These are phyloP conservation scores for Flaveria sonorensis DNA, from an alignment of 129 eudicot genomes.

Conservation along the genomic window DNA sequence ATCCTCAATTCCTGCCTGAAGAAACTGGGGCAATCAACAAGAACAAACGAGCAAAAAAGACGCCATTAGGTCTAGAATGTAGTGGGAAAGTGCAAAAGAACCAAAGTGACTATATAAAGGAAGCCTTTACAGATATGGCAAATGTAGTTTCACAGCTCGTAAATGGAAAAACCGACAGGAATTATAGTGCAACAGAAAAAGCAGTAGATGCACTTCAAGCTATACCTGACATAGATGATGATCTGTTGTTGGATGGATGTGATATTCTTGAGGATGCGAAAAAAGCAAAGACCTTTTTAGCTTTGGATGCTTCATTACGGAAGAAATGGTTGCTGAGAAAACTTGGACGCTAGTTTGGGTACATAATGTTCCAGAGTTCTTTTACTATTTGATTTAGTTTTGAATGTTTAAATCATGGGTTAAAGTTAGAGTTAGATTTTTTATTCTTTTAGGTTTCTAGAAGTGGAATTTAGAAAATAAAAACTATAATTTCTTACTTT, in stretches of 20 bases:
- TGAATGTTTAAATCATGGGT: neutral
- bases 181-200: slow-evolving; percentile 37
- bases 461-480: neutral
- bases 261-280: slow-evolving; percentile 64
- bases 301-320: slow-evolving; percentile 48
- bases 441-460: neutral
- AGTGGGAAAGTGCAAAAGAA: slow-evolving; percentile 43
- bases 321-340: slow-evolving; percentile 69
- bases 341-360: slow-evolving; percentile 42
- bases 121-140: slow-evolving; percentile 38
- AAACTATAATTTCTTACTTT: neutral
- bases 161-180: slow-evolving; percentile 30
- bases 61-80: slow-evolving; percentile 22
- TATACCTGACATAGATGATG: slow-evolving; percentile 58
- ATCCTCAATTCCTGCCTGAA: slow-evolving; percentile 15
- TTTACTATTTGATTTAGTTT: neutral
- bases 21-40: slow-evolving; percentile 27
- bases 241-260: slow-evolving; percentile 54
- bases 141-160: slow-evolving; percentile 44
- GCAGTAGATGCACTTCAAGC: slow-evolving; percentile 67
- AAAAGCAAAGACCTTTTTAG: slow-evolving; percentile 64
- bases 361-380: neutral
- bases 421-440: neutral
- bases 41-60: slow-evolving; percentile 36
- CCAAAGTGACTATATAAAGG: slow-evolving; percentile 35